These are phyloP conservation scores for Aureobasidium subglaciale DNA, from an alignment of 2,329 filamentous ascomycete species.

Conservation along the genomic window DNA sequence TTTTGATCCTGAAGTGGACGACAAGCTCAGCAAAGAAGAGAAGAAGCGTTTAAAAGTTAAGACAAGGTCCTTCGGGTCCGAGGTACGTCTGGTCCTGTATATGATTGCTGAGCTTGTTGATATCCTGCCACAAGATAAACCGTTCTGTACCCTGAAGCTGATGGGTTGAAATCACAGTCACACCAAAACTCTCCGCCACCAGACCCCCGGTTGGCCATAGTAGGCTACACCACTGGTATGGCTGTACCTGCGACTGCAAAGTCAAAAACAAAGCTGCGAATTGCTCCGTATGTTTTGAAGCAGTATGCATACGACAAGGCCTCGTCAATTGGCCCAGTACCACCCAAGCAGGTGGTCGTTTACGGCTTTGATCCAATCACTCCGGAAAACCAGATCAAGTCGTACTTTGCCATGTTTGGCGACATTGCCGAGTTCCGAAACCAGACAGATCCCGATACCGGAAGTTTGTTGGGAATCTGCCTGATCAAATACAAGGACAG, in stretches of 20 bases:
- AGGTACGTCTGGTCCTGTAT: slow-evolving; percentile 35
- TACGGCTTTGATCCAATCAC: slow-evolving; percentile 93
- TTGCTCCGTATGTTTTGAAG: slow-evolving; percentile 70
- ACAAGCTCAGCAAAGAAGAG: slow-evolving; percentile 51
- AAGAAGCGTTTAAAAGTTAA: slow-evolving; percentile 33
- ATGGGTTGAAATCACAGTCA: slow-evolving; percentile 50
- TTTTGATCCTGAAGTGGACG: slow-evolving; percentile 59
- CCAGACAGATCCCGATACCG: slow-evolving; percentile 89
- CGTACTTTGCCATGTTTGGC: slow-evolving; percentile 72
- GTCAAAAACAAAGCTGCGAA: slow-evolving; percentile 63
- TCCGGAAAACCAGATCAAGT: slow-evolving; percentile 67
- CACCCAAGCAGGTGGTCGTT: slow-evolving; percentile 83
- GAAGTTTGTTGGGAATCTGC: slow-evolving; percentile 88
- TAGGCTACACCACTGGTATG: slow-evolving; percentile 49
- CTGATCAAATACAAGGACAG: slow-evolving; percentile 82
- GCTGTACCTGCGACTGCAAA: slow-evolving; percentile 48
- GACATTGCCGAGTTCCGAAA: slow-evolving; percentile 88
- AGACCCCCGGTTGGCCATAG: slow-evolving; percentile 72
- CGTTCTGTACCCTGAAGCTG: slow-evolving; percentile 35
- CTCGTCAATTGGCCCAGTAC: slow-evolving; percentile 80
- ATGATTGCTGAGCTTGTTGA: slow-evolving; percentile 31
- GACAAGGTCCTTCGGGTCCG: slow-evolving; percentile 31
- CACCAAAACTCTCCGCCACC: slow-evolving; percentile 57
- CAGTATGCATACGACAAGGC: slow-evolving; percentile 75
- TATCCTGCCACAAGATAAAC: slow-evolving; percentile 26